Base-by-base conservation (phyloP, 1,284 basidiomycete genomes). In the Neonothopanus nambi region DNA sequence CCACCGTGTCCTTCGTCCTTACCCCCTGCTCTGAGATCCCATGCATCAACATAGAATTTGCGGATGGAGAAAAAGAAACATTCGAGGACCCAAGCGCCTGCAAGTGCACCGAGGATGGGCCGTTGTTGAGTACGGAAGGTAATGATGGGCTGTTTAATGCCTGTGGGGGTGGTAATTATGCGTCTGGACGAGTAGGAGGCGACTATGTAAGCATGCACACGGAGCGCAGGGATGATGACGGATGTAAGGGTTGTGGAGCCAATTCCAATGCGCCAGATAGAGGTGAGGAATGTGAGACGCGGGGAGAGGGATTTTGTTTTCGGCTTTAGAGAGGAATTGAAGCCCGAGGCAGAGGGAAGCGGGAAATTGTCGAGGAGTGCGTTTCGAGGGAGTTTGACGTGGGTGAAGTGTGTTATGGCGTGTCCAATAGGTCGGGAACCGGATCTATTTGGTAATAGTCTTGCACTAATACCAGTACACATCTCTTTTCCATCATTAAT, bases 361-460 rank as follows among this genome's bases (percentile, higher is more conserved):
- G 48, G 48, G 0, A 67, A 62, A 46, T 58, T 64, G 5, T 24
- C 40, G 5, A 42, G 18, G 24, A 42, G 18, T 3, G 40, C 11
- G 20, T 13, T 42, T 20, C 3, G 40, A 12, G 40, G 40, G 12
- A 42, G 18, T 21, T 42, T 42, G 40, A 42, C 40, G 20, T 42
- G 40, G 5, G 13, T n/a, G 18, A 42, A 42, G 11, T 18, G 24
- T 18, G 40, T 42, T 24, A 42, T 21, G 5, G 40, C 18, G 18
- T 42, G 40, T 13, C 24, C 24, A 24, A 42, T 24, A 21, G 40
- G 18, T 21, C 24, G 8, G 12, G 40, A 17, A 5, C 24, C 40
- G 11, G 18, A 18, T 42, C 40, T 18, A 20, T 18, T 18, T 21
- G 40, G 40, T 21, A 42, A 24, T n/a, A 21, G 13, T 42, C 40